Conservation (phyloP, 768 basidiomycete species). For the Suillus tomentosus region DNA sequence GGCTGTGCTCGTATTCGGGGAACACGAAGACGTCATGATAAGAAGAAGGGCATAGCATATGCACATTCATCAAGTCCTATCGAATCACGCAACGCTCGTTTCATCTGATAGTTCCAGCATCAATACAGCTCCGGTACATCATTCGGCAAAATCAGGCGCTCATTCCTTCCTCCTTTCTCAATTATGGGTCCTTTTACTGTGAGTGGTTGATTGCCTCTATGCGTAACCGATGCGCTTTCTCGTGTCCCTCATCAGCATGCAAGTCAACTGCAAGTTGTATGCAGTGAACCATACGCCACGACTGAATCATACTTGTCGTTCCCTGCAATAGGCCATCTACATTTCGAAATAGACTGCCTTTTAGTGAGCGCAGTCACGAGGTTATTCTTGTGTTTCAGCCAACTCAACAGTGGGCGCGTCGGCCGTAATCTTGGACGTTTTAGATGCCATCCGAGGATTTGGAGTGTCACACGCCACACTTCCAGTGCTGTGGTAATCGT, state of each 20-base stretch:
- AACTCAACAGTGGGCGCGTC: not conserved
- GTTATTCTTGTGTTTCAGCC: not conserved
- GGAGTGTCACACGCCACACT: not conserved
- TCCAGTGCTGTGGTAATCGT: not conserved
- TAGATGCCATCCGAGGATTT: not conserved
- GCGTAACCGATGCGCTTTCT: too few species aligned
- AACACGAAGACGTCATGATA: not conserved
- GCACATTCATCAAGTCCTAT: not conserved
- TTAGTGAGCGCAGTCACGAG: not conserved
- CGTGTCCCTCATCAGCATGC: not conserved
- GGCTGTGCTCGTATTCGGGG: not conserved
- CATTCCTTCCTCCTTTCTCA: not conserved
- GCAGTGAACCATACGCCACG: not conserved
- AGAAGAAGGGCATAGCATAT: not conserved
- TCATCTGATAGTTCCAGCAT: not conserved
- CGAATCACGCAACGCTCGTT: not conserved
- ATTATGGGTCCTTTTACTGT: not conserved
- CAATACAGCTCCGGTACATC: not conserved
- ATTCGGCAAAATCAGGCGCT: not conserved
- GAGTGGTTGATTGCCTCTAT: not conserved
- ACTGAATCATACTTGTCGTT: not conserved
- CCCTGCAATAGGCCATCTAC: not conserved
- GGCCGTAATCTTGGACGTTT: not conserved
- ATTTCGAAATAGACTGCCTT: not conserved
- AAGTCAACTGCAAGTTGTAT: not conserved